Evolutionary conservation across 257 asterid species (phyloP).

Genomic region (Solanum lycopersicoides): DNA sequence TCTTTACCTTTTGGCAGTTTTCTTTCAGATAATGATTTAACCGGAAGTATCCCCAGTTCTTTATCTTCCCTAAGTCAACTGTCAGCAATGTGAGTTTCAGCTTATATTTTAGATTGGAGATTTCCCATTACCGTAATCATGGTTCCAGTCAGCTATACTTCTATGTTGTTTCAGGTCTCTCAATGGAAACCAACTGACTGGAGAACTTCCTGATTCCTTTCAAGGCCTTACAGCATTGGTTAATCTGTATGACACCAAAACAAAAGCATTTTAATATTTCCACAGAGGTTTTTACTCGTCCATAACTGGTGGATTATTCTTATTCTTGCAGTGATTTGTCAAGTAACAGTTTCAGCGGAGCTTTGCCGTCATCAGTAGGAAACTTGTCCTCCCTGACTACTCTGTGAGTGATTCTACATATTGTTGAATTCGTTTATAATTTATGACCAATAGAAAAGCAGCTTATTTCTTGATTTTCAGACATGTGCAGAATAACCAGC

Average conservation of each 20-base stretch:
- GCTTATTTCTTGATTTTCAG: conserved; percentile 49
- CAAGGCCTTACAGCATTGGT: conserved; percentile 49
- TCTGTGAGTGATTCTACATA: conserved; percentile 44
- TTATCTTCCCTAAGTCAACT: conserved; percentile 56
- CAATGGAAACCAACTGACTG: conserved; percentile 62
- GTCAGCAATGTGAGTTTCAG: conserved; percentile 64
- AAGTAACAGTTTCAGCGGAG: conserved; percentile 72
- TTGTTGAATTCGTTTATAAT: background rate
- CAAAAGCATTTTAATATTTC: background rate
- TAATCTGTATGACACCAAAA: conserved; percentile 57
- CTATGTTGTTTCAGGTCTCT: conserved; percentile 52
- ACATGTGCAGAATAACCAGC: conserved; percentile 91
- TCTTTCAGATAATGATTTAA: conserved; percentile 81
- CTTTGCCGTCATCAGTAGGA: conserved; percentile 70
- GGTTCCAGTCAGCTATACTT: background rate
- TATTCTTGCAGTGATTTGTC: conserved; percentile 70
- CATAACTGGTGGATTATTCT: conserved; percentile 3
- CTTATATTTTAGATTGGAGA: background rate
- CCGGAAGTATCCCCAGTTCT: conserved; percentile 80
- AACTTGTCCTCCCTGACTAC: conserved; percentile 54
- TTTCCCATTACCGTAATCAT: background rate
- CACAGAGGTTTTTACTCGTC: background rate
- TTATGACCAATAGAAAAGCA: background rate
- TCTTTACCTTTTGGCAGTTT: conserved; percentile 74
- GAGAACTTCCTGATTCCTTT: conserved; percentile 95